Conservation (phyloP, 106 monocot genomes). For the Dendrobium nobile region DNA sequence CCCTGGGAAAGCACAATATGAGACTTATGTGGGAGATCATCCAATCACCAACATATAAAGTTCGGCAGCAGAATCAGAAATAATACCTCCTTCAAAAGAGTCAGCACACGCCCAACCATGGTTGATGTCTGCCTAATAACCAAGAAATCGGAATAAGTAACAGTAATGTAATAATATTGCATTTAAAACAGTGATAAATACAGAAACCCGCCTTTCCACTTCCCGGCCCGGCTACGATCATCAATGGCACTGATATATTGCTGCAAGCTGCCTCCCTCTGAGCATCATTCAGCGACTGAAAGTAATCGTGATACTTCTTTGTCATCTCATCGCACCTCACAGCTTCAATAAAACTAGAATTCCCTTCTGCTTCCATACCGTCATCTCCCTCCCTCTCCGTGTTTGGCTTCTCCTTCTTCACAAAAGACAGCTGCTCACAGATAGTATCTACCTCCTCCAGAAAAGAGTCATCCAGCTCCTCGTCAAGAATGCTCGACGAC, state of each 20-base stretch:
- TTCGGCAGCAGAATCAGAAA: neutral
- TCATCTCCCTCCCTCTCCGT: neutral
- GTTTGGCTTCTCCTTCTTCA: constrained; percentile 26
- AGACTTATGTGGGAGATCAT: neutral
- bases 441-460: constrained; percentile 46
- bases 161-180: neutral
- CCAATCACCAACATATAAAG: neutral
- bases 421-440: constrained; percentile 33
- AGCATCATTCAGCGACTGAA: constrained; percentile 58
- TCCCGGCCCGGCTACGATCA: constrained; percentile 89
- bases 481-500: constrained; percentile 26
- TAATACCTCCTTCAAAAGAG: constrained; percentile 72
- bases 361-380: neutral
- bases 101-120: constrained; percentile 94
- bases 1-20: constrained; percentile 28
- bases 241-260: constrained; percentile 58
- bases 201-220: constrained; percentile 76
- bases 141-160: neutral
- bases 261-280: constrained; percentile 81
- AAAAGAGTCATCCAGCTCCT: constrained; percentile 51
- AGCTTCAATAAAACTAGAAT: neutral
- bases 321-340: constrained; percentile 16
- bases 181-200: neutral
- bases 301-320: constrained; percentile 52
- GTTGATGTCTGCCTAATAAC: constrained; percentile 58